Evolutionary conservation across 768 basidiomycete species (phyloP).

Genomic region (Psilocybe tampanensis): DNA sequence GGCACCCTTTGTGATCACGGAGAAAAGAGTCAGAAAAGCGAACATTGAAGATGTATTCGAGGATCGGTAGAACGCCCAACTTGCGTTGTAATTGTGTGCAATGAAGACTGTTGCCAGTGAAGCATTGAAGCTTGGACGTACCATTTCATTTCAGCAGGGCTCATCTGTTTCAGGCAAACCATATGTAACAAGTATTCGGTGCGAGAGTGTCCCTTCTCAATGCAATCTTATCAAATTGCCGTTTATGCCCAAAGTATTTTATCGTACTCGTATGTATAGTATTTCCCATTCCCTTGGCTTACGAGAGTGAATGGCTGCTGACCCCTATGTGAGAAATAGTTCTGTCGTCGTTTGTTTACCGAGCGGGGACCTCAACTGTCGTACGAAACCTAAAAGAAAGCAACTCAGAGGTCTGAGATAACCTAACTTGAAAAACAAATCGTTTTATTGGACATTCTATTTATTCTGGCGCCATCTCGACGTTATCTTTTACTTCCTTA

Average conservation of each 20-base stretch:
- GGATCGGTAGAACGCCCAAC: background rate
- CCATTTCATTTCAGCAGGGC: too few relatives aligned
- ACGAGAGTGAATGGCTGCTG: background rate
- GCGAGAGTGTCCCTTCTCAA: too few relatives aligned
- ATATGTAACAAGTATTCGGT: too few relatives aligned
- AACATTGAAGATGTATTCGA: conserved; percentile 37
- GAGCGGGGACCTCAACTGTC: too few relatives aligned
- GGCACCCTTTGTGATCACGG: conserved; percentile 45
- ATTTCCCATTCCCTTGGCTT: background rate
- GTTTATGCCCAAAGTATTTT: too few relatives aligned
- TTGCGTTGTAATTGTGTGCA: too few relatives aligned
- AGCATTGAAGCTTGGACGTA: too few relatives aligned
- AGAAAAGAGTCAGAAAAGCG: conserved; percentile 49
- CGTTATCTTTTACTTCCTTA: background rate
- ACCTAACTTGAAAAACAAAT: background rate
- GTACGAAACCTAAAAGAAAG: background rate
- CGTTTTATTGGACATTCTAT: background rate
- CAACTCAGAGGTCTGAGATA: background rate
- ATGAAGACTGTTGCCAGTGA: too few relatives aligned
- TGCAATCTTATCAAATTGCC: too few relatives aligned
- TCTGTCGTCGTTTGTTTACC: background rate
- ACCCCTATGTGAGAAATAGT: background rate
- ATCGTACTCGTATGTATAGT: too few relatives aligned
- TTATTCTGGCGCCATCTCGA: background rate
- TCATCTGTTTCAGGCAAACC: too few relatives aligned